Percentiles rank a stretch among this genome's conserved stretches.
phyloP scores from a whole-genome alignment of 805 yeast genomes.

The Cyberlindnera saturnus region DNA sequence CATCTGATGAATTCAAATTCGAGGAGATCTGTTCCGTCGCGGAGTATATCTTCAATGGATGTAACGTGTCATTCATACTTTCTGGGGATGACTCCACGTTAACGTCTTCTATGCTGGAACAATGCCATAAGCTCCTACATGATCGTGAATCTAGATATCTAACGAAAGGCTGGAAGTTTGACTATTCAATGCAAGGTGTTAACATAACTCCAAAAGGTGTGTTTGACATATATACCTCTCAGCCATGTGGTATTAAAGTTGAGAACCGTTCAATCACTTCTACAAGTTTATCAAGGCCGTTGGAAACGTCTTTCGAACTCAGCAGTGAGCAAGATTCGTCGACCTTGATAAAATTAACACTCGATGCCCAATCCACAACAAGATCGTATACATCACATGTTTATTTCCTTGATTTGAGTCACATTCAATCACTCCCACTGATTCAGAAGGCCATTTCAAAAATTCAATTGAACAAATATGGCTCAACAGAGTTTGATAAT shows the following conservation, averaged over 20 bases:
- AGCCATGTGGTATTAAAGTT: slow-evolving; percentile 6
- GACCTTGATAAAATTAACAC: slow-evolving; percentile 7
- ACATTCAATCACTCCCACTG: slow-evolving; percentile 9
- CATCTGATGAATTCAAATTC: slow-evolving; percentile 1
- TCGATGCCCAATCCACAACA: slow-evolving; percentile 4
- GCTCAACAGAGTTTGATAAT: slow-evolving; percentile 11
- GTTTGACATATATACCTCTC: slow-evolving; percentile 4
- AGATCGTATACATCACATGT: slow-evolving; percentile 8
- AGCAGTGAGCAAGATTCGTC: slow-evolving; percentile 2
- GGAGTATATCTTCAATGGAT: slow-evolving; percentile 10
- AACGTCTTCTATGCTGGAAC: background rate
- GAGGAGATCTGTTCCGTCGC: slow-evolving; percentile 4
- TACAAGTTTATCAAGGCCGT: background rate
- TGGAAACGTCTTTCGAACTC: background rate
- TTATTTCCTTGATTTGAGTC: slow-evolving; percentile 10
- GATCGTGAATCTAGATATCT: slow-evolving; percentile 3
- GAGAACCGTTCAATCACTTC: slow-evolving; percentile 10
- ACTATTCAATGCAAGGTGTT: slow-evolving; percentile 6
- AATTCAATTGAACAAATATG: slow-evolving; percentile 7
- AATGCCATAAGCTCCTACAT: background rate
- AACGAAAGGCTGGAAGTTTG: slow-evolving; percentile 10
- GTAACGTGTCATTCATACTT: slow-evolving; percentile 10
- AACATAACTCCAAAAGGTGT: slow-evolving; percentile 11
- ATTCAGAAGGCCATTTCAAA: slow-evolving; percentile 8
- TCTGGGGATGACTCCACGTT: slow-evolving; percentile 2